Evolutionary conservation across 495 filamentous ascomycete genomes (phyloP), one percentile per base, ranked within the genome.

Genomic region (Hypoxylon lienhwacheense): DNA sequence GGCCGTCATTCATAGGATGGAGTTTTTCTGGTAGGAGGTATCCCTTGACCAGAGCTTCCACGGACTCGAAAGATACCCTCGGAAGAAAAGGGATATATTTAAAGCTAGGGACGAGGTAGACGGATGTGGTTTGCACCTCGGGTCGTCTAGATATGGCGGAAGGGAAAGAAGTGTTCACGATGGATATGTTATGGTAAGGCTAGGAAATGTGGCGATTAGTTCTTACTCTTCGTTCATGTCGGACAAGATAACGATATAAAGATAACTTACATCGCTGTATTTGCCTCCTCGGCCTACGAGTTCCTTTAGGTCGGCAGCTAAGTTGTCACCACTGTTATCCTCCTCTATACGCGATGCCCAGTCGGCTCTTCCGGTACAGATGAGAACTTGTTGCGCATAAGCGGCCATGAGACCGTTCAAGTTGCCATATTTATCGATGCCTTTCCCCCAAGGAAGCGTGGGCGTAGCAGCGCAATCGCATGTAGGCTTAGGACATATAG

Each of bases 321-420:
- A 71, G 53, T 83, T 82, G n/a, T 78, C 75, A 12, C 73, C 77
- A 37, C 66, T 61, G 46, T 77, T 72, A 29, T 77, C 75, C 14
- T 77, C 76, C 47, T 81, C 78, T 46, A 78, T 96, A 66, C 68
- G 86, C 74, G 66, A 91, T 12, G 78, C 77, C 93, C 93, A 98
- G 67, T 97, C 88, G 15, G 74, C 63, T 48, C 83, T 79, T 5
- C 89, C 90, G 0, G 91, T 96, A 49, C 82, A 88, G 11, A 97
- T 75, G 2, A 98, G 66, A 3, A 97, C 77, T 46, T 97, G 91
- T 55, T 90, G 83, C 12, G 82, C 77, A 66, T 96, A 93, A n/a
- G 74, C 69, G 3, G 87, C 77, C 72, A 96, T 88, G 3, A 89
- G 86, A 12, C 85, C 84, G 61, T 83, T 84, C 34, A 97, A 68